Base-by-base conservation (phyloP, 192 early-diverging fungal genomes). In the Coemansia sp. region DNA sequence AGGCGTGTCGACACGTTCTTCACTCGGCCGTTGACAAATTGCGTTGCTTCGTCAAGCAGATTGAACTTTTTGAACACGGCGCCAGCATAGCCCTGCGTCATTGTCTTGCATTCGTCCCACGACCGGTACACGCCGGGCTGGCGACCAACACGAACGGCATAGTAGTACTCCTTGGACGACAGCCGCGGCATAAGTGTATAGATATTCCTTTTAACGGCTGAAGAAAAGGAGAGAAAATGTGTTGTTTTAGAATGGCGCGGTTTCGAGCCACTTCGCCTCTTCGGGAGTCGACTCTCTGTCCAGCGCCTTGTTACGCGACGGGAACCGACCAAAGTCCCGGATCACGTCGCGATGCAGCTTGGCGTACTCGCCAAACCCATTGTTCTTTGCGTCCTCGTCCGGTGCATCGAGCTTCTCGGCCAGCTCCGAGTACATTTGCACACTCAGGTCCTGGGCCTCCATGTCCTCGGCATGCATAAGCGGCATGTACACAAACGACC, bases 31-130 rank as follows among this genome's bases (percentile, higher is more conserved):
- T 34, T 34, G 8, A n/a, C 79, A 64, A 70, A 85, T 85, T 2
- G 49, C 40, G 8, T 71, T 3, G 89, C 89, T 9, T 86, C 83
- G n/a, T 58, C 58, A 3, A 34, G 22, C 8, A 62, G 70, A 5
- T 51, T 50, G 58, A 89, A 91, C 62, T 80, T 80, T 64, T 87
- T 88, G 61, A 64, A 87, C 44, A 58, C 50, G 25, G 85, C 85
- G 22, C 82, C 70, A 10, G 75, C 54, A 36, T 72, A 84, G 0
- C 79, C 72, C 19, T 69, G 59, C 4, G 82, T 72, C 28, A 83
- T 60, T 19, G 63, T 53, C 34, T 86, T 65, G 58, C 87, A 89
- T 39, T 85, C 86, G 11, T 65, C 74, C 87, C 87, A 70, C 3
- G 68, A 27, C 19, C 47, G 30, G 50, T 62, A 65, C 10, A 77